Evolutionary conservation across 768 basidiomycete species (phyloP), one percentile per base, ranked within the genome.

Genomic region (Agaricus blazei): DNA sequence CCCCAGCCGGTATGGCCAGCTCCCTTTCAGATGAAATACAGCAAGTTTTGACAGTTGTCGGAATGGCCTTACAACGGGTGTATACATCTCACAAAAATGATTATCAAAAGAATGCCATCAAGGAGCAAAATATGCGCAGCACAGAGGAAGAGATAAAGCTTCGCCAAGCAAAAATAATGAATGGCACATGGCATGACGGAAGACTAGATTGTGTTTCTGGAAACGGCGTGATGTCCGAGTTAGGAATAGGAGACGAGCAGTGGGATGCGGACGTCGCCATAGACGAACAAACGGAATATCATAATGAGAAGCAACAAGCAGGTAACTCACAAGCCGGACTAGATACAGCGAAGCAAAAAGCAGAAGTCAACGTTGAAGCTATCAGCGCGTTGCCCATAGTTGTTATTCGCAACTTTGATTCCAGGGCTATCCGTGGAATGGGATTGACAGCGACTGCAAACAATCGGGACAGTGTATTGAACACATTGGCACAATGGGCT

Each of bases 171-270:
- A 68, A 75, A 40, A 83, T 93, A 56, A 68, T 68, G 19, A 62
- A 70, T n/a, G 90, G 90, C 0, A 78, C 74, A 27, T 94, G 86
- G 84, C 92, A 94, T 61, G 95, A 98, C 64, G 89, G 88, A 8
- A 76, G 95, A 49, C 57, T 97, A 34, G 95, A 96, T 64, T 85
- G 83, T 56, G 71, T 95, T 31, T 85, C 90, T 1, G 94, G 93
- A 0, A 93, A 87, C 58, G 94, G 95, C 2, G 66, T 90, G 47
- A 93, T 97, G 72, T 79, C 81, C 48, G 93, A 95, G 67, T 77
- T 97, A 1, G 94, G 93, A 2, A 64, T 89, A 2, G 93, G 93
- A 0, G 82, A 92, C 51, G 93, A 95, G 67, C 62, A 62, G 3
- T 77, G 85, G 59, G 62, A 61, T 8, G 65, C 66, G 7, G 58